These are phyloP conservation scores for Anthracocystis panici-leucophaei DNA, from an alignment of 1,284 basidiomycete genomes.

Conservation along the genomic window DNA sequence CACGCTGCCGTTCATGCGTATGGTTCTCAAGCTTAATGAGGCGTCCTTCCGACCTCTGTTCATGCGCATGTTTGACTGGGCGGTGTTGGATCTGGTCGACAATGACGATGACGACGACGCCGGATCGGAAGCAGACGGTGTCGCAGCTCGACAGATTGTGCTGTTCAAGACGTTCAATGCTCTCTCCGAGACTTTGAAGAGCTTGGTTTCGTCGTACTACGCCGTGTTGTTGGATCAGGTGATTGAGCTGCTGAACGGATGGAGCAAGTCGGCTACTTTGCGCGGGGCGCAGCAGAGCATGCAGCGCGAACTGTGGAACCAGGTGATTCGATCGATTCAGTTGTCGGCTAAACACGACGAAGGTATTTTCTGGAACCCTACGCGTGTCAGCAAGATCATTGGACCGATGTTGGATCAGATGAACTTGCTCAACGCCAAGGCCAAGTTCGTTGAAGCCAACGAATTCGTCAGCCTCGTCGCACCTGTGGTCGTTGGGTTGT, in stretches of 20 bases:
- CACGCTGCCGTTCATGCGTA: conserved; percentile 80
- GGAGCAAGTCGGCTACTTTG: conserved; percentile 31
- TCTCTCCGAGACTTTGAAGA: conserved; percentile 56
- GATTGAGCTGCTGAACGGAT: conserved; percentile 75
- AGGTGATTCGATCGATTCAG: conserved; percentile 76
- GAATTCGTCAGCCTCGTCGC: conserved; percentile 22
- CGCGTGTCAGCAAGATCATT: conserved; percentile 78
- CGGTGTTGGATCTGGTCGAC: conserved; percentile 76
- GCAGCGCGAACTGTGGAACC: conserved; percentile 75
- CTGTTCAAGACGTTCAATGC: conserved; percentile 62
- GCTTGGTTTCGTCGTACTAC: conserved; percentile 64
- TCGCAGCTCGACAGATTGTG: conserved; percentile 60
- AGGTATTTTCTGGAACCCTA: conserved; percentile 88
- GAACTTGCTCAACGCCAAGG: conserved; percentile 18
- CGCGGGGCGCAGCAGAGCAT: conserved; percentile 2
- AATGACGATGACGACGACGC: conserved; percentile 61
- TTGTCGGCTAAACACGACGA: conserved; percentile 84
- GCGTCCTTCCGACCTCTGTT: conserved; percentile 91
- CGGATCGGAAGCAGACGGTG: conserved; percentile 25
- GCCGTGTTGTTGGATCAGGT: conserved; percentile 77
- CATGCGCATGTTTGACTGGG: conserved; percentile 94
- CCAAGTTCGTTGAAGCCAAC: conserved; percentile 6
- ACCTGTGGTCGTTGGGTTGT: conserved; percentile 73
- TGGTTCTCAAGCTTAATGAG: conserved; percentile 94
- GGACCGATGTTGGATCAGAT: conserved; percentile 78